These are phyloP conservation scores for Boletus rubropictus DNA, from an alignment of 768 basidiomycete species.

Conservation along the genomic window DNA sequence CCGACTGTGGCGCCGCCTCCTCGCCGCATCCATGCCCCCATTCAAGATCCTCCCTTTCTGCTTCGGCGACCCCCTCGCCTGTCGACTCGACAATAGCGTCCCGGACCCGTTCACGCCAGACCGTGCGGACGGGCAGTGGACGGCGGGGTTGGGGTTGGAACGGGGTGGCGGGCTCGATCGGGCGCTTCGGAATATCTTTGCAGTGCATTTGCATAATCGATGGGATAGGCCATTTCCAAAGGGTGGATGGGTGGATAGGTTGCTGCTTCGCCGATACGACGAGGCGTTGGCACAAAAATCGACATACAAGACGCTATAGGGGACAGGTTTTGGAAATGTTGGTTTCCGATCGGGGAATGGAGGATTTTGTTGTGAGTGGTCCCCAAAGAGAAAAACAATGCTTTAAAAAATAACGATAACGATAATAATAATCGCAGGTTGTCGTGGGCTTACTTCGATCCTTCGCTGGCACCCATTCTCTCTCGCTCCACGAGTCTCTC, in stretches of 20 bases:
- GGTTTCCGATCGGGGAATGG: neutral
- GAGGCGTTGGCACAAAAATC: conserved; percentile 17
- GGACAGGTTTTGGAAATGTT: too few species aligned
- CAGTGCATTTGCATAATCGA: conserved; percentile 91
- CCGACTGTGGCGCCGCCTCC: conserved; percentile 81
- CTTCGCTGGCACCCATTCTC: too few species aligned
- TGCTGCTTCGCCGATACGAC: conserved; percentile 65
- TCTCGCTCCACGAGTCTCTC: neutral
- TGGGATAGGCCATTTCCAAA: conserved; percentile 83
- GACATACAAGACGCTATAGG: neutral
- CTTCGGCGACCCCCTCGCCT: conserved; percentile 87
- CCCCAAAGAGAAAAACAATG: neutral
- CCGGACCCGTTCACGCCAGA: conserved; percentile 81
- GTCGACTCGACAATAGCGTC: conserved; percentile 83
- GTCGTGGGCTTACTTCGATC: neutral
- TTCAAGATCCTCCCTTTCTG: conserved; percentile 95
- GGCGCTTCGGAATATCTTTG: conserved; percentile 68
- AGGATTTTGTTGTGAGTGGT: neutral
- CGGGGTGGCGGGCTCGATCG: conserved; percentile 59
- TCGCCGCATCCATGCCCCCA: conserved; percentile 66
- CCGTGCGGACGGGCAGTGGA: conserved; percentile 54
- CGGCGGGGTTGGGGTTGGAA: conserved; percentile 44
- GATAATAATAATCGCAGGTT: neutral
- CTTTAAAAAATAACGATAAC: neutral
- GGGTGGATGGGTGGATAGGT: conserved; percentile 80